Evolutionary conservation across 139 green algal genomes (phyloP).

Genomic region (Astrephomene gubernaculifera): DNA sequence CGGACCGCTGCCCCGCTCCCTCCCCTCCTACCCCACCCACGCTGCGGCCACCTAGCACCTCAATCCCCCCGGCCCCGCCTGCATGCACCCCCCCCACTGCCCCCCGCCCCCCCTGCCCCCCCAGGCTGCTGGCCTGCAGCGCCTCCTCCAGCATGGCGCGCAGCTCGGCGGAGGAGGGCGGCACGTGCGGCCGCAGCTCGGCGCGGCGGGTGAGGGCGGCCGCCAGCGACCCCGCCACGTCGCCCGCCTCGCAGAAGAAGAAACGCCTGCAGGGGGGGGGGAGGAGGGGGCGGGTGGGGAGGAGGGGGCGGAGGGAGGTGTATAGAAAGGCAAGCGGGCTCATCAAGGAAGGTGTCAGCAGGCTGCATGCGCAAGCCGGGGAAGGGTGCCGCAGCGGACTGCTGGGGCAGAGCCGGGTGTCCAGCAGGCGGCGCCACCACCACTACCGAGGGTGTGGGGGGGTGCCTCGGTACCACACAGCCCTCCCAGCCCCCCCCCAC

Average conservation of each 20-base stretch:
- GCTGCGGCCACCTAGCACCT: conserved; percentile 23
- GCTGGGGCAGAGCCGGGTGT: too few relatives aligned
- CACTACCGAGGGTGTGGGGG: too few relatives aligned
- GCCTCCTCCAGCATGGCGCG: conserved; percentile 23
- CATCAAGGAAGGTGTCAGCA: background rate
- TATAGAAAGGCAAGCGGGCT: too few relatives aligned
- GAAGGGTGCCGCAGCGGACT: background rate
- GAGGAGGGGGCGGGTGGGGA: background rate
- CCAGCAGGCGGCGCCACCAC: too few relatives aligned
- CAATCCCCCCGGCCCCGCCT: background rate
- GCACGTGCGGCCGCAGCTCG: conserved; percentile 3
- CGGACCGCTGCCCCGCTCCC: background rate
- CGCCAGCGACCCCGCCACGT: conserved; percentile 22
- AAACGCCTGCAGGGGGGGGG: background rate
- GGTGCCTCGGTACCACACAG: too few relatives aligned
- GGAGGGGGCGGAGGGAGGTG: background rate
- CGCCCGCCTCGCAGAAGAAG: conserved; percentile 38
- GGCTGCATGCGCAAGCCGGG: background rate
- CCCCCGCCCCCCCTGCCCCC: background rate
- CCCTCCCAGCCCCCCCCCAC: too few relatives aligned
- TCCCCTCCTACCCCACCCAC: background rate
- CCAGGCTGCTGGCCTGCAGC: conserved; percentile 22
- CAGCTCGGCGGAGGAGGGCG: conserved; percentile 30
- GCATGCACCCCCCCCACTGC: background rate
- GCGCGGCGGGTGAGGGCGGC: background rate